Percentiles rank a stretch among this genome's conserved stretches.
These are phyloP conservation scores for Sextonia rubra DNA, from an alignment of 164 flowering plant species.

Conservation along the genomic window DNA sequence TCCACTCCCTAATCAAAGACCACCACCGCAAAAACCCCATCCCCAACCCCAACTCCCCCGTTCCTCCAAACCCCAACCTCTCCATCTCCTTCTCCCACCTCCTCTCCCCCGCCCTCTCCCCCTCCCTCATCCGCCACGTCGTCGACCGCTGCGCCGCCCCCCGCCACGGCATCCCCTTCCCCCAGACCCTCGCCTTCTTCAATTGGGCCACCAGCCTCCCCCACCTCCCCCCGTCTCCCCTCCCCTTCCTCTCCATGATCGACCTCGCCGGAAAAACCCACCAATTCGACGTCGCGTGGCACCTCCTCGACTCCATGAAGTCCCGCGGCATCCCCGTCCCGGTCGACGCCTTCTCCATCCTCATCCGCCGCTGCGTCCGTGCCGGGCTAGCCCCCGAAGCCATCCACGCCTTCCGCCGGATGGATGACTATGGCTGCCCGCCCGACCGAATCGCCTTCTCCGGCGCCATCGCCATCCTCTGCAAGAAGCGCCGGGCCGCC, in stretches of 20 bases:
- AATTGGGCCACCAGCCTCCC: conserved; percentile 56
- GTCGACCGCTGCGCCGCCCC: conserved; percentile 52
- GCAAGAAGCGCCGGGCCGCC: conserved; percentile 62
- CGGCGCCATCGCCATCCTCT: conserved; percentile 46
- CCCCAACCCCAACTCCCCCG: conserved; percentile 20
- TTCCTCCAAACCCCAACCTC: conserved; percentile 34
- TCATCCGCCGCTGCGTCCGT: conserved; percentile 68
- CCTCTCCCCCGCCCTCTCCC: conserved; percentile 35
- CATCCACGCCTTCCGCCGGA: conserved; percentile 71
- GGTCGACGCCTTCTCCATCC: conserved; percentile 45
- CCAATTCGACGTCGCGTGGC: conserved; percentile 75
- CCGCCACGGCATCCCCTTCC: conserved; percentile 80
- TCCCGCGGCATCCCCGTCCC: conserved; percentile 36
- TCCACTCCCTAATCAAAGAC: conserved; percentile 60
- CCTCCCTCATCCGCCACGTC: conserved; percentile 46
- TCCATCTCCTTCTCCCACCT: conserved; percentile 47
- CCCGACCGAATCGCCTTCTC: conserved; percentile 65
- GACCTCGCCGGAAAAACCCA: conserved; percentile 79
- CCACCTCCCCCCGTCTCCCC: conserved; percentile 26
- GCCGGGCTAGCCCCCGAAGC: conserved; percentile 90
- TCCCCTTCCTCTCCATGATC: conserved; percentile 61
- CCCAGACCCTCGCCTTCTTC: conserved; percentile 73
- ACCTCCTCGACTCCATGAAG: conserved; percentile 61
- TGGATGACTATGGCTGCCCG: conserved; percentile 78
- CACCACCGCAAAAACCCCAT: conserved; percentile 73